Evolutionary conservation across 352 stramenopile species (phyloP).

Genomic region (Detonula confervacea): DNA sequence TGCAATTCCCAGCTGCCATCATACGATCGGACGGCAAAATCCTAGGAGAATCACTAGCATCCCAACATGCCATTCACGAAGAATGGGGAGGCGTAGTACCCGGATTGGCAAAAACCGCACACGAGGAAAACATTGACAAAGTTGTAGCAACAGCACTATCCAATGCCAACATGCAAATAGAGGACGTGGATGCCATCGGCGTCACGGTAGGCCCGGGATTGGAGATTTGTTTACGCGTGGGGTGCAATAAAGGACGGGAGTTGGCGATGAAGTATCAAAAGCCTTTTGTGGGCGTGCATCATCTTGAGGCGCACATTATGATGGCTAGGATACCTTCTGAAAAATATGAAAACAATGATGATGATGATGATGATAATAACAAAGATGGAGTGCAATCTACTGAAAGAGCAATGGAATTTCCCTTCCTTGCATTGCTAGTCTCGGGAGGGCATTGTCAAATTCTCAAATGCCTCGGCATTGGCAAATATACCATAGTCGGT

Average conservation of each 20-base stretch:
- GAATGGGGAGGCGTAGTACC: conserved; percentile 95
- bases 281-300: conserved; percentile 96
- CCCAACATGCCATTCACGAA: conserved; percentile 90
- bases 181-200: conserved; percentile 93
- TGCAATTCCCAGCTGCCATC: conserved; percentile 85
- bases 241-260: conserved; percentile 85
- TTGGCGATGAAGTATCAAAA: conserved; percentile 90
- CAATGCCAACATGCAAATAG: conserved; percentile 86
- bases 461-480: conserved; percentile 91
- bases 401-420: conserved; percentile 87
- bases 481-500: conserved; percentile 92
- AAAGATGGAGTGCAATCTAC: conserved; percentile 29
- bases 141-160: conserved; percentile 91
- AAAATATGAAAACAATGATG: conserved; percentile 39
- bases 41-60: conserved; percentile 92
- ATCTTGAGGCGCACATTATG: conserved; percentile 97
- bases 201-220: conserved; percentile 96
- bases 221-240: conserved; percentile 96
- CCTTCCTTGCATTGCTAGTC: conserved; percentile 97
- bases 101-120: conserved; percentile 91
- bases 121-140: conserved; percentile 94
- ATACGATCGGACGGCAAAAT: conserved; percentile 91
- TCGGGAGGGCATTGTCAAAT: conserved; percentile 98
- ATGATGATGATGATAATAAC: neutral
- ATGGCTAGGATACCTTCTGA: conserved; percentile 89